Base-by-base conservation (phyloP, 331 rosid genomes). In the Dryas integrifolia region DNA sequence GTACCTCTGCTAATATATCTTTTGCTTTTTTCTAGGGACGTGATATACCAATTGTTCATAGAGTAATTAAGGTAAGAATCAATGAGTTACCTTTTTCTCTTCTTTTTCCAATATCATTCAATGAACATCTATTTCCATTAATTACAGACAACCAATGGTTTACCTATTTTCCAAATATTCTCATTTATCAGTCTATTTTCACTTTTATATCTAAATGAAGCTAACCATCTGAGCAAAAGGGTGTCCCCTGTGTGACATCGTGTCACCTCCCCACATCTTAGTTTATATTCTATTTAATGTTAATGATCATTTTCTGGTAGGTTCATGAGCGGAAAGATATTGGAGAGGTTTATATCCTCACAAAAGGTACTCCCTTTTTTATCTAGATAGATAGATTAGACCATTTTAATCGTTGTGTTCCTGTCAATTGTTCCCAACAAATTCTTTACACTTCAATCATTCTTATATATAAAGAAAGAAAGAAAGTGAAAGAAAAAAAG, bases 11-110 rank as follows among this genome's bases (percentile, higher is more conserved):
- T 80, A 18, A 74, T 47, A 11, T 46, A 16, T 7, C 56, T 76
- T 75, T 39, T 75, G 61, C 16, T 15, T 61, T 53, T 68, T 82
- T 72, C 50, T 71, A 92, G 98, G 96, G 90, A 49, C 96, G 78
- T 35, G 81, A 74, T 16, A 87, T 92, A 83, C 94, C 98, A 46
- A 90, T 92, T 55, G 96, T 86, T 70, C 98, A 92, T 65, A 88
- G 96, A 49, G 96, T 87, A 69, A 85, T 85, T 73, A 59, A 86
- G 92, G 98, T 88, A 64, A 74, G 67, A 63, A 44, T 68, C 78
- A 74, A 74, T 77, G 57, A 24, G 51, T 40, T 14, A 26, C 18
- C 41, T 64, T 65, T 62, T 56, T 49, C 59, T 71, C 51, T 62
- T 30, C 11, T 21, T 21, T 49, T 51, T 7, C 24, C 30, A 41